Conservation (phyloP, 2,329 filamentous ascomycete species). For the Trichoderma oligosporum region DNA sequence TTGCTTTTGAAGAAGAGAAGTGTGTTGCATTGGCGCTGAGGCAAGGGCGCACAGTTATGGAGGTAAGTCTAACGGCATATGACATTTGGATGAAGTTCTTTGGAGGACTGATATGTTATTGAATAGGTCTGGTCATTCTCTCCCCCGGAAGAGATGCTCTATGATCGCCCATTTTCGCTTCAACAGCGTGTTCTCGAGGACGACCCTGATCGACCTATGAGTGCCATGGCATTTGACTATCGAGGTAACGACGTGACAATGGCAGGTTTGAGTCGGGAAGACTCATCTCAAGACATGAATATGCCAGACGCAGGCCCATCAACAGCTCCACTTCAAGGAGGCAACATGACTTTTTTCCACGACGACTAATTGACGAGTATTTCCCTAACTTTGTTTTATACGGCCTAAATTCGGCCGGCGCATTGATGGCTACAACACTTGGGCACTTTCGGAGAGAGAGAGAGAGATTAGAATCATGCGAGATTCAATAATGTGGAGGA, state of each 20-base stretch:
- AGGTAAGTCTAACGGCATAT: slow-evolving; percentile 58
- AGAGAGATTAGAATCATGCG: slow-evolving; percentile 9
- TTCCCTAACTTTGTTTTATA: neutral
- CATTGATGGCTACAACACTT: slow-evolving; percentile 3
- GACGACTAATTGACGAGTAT: slow-evolving; percentile 36
- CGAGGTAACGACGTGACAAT: slow-evolving; percentile 32
- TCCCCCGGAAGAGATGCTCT: slow-evolving; percentile 67
- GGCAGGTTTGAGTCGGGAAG: slow-evolving; percentile 33
- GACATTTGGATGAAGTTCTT: neutral
- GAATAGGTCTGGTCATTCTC: slow-evolving; percentile 89
- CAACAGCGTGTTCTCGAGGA: slow-evolving; percentile 46
- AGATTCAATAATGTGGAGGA: neutral
- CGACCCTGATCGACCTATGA: slow-evolving; percentile 47
- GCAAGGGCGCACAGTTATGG: slow-evolving; percentile 87
- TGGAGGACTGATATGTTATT: slow-evolving; percentile 15
- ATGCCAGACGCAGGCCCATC: slow-evolving; percentile 56
- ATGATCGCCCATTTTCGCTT: slow-evolving; percentile 50
- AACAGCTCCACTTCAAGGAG: slow-evolving; percentile 49
- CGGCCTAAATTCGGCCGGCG: slow-evolving; percentile 9
- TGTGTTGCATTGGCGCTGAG: slow-evolving; percentile 92
- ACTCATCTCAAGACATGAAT: slow-evolving; percentile 46
- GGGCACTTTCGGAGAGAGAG: slow-evolving; percentile 15
- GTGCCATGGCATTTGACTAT: slow-evolving; percentile 47
- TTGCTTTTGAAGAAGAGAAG: slow-evolving; percentile 97
- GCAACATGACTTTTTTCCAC: slow-evolving; percentile 49